Conservation (phyloP, 805 yeast genomes). For the Blastobotrys mokoenaii region DNA sequence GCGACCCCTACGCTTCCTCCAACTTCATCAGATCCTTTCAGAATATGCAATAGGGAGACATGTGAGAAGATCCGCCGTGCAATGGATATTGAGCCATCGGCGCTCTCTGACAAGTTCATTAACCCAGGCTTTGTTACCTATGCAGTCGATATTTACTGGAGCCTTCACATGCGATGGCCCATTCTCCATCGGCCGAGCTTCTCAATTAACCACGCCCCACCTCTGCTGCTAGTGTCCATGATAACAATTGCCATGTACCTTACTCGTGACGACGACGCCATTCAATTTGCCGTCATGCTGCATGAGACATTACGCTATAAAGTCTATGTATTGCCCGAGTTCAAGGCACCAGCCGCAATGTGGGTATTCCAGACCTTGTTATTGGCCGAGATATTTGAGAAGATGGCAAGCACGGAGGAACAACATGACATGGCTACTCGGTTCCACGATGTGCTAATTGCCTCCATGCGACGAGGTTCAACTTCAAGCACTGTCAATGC, state of each 20-base stretch:
- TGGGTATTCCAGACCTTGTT: constrained; percentile 73
- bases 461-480: constrained; percentile 18
- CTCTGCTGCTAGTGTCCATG: constrained; percentile 44
- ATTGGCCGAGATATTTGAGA: constrained; percentile 69
- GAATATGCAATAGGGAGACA: constrained; percentile 3
- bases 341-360: constrained; percentile 64
- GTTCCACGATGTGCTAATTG: constrained; percentile 19
- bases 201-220: constrained; percentile 35
- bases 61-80: constrained; percentile 2
- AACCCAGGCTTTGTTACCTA: constrained; percentile 13
- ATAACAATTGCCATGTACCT: constrained; percentile 39
- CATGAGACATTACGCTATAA: constrained; percentile 53
- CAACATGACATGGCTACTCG: constrained; percentile 22
- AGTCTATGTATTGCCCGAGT: constrained; percentile 60
- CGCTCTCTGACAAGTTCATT: constrained; percentile 11
- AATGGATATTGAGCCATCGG: constrained; percentile 1
- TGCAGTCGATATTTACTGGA: constrained; percentile 18
- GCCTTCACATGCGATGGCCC: constrained; percentile 47
- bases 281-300: constrained; percentile 35
- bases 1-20: too few relatives aligned
- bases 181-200: constrained; percentile 50
- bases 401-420: constrained; percentile 29
- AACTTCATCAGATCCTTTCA: too few relatives aligned
- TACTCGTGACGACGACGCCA: constrained; percentile 18
- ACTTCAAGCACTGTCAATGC: constrained; percentile 3